Evolutionary conservation across 345 rosid genomes (phyloP), one percentile per base, ranked within the genome.

Genomic region (Aurinia saxatilis): DNA sequence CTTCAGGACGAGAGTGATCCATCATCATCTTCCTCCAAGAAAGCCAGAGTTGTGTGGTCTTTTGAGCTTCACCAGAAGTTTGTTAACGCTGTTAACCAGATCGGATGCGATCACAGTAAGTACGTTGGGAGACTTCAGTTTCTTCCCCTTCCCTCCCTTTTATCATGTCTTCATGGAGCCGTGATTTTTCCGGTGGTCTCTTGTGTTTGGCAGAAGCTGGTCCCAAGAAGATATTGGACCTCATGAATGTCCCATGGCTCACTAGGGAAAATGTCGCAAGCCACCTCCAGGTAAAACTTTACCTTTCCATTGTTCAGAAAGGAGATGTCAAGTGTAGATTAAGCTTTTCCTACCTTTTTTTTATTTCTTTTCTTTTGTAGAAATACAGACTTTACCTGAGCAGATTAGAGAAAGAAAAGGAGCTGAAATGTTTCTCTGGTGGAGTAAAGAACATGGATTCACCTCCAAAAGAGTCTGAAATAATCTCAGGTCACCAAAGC

Each of bases 231-330:
- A 92, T 92, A 58, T 85, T 89, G 10, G 97, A 92, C 66, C 76
- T 89, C 86, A 92, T 92, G 98, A 87, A 89, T 66, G 93, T 92
- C 40, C 90, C 93, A 10, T 85, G 98, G 97, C 56, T 92, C 76
- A 87, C 95, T 5, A 81, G 98, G 52, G 98, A 92, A 78, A 92
- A 92, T 48, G 91, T 92, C 33, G 98, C 98, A 17, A 92, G 95
- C 76, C 98, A 89, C 66, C 82, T 92, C 45, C 98, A 92, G 88
- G 98, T 92, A 78, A 47, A 61, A 36, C 49, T 51, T 65, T 30
- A 64, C 55, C 48, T 57, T 42, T 29, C 48, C 30, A 2, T 37
- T 11, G 7, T 27, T 37, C 49, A 35, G n/a, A 21, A 37, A 14
- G 0, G 25, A 36, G 12, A 21, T 8, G 4, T 35, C n/a, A 17